phyloP scores from a whole-genome alignment of 129 eudicot species.

The Chrysanthemum lavandulifolium region DNA sequence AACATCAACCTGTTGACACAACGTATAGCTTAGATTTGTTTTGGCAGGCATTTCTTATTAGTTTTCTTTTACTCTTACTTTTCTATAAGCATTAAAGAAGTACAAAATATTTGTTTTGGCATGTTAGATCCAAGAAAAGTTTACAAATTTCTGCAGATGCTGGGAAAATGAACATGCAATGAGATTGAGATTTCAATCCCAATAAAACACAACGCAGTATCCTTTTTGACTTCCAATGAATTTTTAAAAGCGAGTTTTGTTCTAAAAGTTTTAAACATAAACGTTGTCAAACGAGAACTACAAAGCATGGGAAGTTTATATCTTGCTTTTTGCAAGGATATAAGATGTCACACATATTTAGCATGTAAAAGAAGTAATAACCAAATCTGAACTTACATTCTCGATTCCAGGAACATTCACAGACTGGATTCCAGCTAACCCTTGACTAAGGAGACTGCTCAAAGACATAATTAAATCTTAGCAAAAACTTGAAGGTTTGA shows the following conservation, averaged over 20 bases:
- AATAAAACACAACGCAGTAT: background rate
- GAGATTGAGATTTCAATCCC: background rate
- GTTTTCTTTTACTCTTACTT: background rate
- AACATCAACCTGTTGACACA: constrained; percentile 73
- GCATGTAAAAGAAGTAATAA: background rate
- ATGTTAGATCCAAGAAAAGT: too few species aligned
- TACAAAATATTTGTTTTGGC: background rate
- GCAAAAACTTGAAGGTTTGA: background rate
- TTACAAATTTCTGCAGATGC: too few species aligned
- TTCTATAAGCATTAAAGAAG: background rate
- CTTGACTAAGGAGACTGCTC: constrained; percentile 83
- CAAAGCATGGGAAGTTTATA: too few species aligned
- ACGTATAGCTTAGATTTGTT: background rate
- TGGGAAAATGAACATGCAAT: background rate
- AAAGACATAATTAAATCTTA: constrained; percentile 20
- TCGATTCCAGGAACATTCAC: constrained; percentile 88
- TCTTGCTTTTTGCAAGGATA: too few species aligned
- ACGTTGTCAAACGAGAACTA: too few species aligned
- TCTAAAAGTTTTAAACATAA: too few species aligned
- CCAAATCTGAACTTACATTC: constrained; percentile 58
- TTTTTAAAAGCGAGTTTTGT: too few species aligned
- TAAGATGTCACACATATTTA: background rate
- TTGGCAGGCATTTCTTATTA: background rate
- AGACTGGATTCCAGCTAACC: constrained; percentile 91
- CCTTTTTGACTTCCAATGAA: background rate